Percentiles rank a stretch among this genome's conserved stretches.
Evolutionary conservation across 1,284 basidiomycete species (phyloP).

Genomic region (Tilletia horrida): DNA sequence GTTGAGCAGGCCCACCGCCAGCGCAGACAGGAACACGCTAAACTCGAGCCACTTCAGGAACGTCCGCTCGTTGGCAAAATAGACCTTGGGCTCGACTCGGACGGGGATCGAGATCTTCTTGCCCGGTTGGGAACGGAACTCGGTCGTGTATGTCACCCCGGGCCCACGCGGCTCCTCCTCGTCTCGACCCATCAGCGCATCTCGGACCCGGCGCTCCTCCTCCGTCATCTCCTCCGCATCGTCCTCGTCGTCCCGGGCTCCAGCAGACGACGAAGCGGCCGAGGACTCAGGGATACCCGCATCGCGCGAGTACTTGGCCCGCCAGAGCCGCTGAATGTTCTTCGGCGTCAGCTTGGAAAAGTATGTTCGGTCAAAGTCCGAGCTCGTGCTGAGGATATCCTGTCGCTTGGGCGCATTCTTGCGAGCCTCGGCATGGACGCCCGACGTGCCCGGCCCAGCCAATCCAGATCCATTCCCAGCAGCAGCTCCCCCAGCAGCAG

Average conservation of each 20-base stretch:
- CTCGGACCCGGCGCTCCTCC: constrained; percentile 48
- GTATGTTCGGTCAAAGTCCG: constrained; percentile 49
- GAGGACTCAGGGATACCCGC: constrained; percentile 1
- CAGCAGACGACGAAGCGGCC: not conserved
- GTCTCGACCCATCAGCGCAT: constrained; percentile 48
- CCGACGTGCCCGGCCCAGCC: too few species aligned
- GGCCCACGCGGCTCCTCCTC: constrained; percentile 60
- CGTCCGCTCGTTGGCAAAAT: constrained; percentile 93
- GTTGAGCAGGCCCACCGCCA: constrained; percentile 64
- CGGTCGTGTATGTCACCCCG: constrained; percentile 63
- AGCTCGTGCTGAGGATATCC: constrained; percentile 50
- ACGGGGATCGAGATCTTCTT: constrained; percentile 90
- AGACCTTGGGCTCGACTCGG: constrained; percentile 93
- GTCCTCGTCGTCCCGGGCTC: constrained; percentile 21
- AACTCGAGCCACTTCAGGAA: constrained; percentile 75
- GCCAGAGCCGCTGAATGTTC: constrained; percentile 49
- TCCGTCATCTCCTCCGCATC: constrained; percentile 55
- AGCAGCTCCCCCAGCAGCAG: constrained; percentile 18
- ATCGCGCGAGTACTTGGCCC: constrained; percentile 36
- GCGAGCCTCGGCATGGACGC: constrained; percentile 24
- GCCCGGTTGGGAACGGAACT: constrained; percentile 77
- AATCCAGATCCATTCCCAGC: too few species aligned
- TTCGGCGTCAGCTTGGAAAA: constrained; percentile 50
- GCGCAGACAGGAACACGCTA: constrained; percentile 62
- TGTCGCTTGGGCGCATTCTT: constrained; percentile 31